These are phyloP conservation scores for Auriscalpium orientale DNA, from an alignment of 768 basidiomycete species.

Conservation along the genomic window DNA sequence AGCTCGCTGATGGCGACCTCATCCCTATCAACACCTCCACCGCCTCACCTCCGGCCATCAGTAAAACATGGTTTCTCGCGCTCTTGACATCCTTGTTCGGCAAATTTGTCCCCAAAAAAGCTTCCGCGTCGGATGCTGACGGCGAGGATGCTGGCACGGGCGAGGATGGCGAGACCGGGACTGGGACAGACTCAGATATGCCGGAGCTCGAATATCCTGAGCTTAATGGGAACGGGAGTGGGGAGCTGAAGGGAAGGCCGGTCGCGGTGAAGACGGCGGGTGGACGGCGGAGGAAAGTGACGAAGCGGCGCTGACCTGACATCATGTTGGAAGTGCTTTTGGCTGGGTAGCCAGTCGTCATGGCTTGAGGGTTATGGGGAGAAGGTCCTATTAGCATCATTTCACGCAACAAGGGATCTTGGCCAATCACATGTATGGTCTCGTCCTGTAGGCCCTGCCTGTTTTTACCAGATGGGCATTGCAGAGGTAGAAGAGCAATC, in stretches of 20 bases:
- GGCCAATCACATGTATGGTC: too few species aligned
- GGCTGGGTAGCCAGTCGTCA: too few species aligned
- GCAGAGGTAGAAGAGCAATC: too few species aligned
- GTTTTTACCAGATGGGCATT: too few species aligned
- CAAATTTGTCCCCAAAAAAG: neutral
- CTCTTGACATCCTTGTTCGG: neutral
- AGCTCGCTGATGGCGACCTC: constrained; percentile 60
- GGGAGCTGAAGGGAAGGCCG: neutral
- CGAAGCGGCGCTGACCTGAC: neutral
- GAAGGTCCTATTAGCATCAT: too few species aligned
- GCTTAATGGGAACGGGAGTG: neutral
- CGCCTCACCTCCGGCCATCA: neutral
- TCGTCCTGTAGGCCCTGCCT: too few species aligned
- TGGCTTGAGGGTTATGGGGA: too few species aligned
- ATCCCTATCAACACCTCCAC: constrained; percentile 21
- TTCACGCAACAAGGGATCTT: too few species aligned
- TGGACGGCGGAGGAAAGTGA: neutral
- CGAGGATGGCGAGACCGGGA: neutral
- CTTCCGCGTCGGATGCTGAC: neutral
- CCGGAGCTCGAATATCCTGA: neutral
- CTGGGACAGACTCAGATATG: neutral
- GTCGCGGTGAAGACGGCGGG: neutral
- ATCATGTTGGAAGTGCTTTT: too few species aligned
- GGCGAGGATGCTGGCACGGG: neutral
- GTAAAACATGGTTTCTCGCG: neutral